Conservation (phyloP, 345 rosid genomes). For the Gossypium herbaceum region DNA sequence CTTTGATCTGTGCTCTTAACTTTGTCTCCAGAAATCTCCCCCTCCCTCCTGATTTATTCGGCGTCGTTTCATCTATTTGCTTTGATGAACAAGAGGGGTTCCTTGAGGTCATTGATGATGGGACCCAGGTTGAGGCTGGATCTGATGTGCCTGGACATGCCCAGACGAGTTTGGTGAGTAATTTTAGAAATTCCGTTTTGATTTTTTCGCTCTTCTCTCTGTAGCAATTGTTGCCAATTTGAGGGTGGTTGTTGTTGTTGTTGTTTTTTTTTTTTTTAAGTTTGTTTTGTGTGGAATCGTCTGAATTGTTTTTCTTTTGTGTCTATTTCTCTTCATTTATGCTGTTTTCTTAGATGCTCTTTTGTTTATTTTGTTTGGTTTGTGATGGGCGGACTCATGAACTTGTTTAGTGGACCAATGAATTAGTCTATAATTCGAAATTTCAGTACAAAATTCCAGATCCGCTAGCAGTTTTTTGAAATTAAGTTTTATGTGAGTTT, state of each 20-base stretch:
- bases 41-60: slow-evolving; percentile 63
- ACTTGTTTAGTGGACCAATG: too few species aligned
- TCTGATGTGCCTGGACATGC: slow-evolving; percentile 18
- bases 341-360: background rate
- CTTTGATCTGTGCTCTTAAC: slow-evolving; percentile 78
- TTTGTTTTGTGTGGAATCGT: slow-evolving; percentile 8
- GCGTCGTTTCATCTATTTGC: slow-evolving; percentile 68
- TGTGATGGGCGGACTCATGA: background rate
- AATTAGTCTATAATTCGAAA: too few species aligned
- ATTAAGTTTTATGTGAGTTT: background rate
- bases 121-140: slow-evolving; percentile 20
- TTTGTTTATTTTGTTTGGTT: slow-evolving; percentile 9
- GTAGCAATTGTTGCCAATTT: slow-evolving; percentile 22
- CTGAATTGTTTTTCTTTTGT: slow-evolving; percentile 1
- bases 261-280: background rate
- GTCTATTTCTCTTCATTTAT: background rate
- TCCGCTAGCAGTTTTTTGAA: background rate
- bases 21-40: slow-evolving; percentile 91
- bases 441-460: background rate
- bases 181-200: slow-evolving; percentile 16
- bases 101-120: slow-evolving; percentile 12
- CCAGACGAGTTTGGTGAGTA: slow-evolving; percentile 37
- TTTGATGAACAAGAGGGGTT: slow-evolving; percentile 25
- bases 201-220: slow-evolving; percentile 15
- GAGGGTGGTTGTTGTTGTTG: background rate